Evolutionary conservation across 2,329 filamentous ascomycete genomes (phyloP).

Genomic region (Chaetomiaceae sp.): DNA sequence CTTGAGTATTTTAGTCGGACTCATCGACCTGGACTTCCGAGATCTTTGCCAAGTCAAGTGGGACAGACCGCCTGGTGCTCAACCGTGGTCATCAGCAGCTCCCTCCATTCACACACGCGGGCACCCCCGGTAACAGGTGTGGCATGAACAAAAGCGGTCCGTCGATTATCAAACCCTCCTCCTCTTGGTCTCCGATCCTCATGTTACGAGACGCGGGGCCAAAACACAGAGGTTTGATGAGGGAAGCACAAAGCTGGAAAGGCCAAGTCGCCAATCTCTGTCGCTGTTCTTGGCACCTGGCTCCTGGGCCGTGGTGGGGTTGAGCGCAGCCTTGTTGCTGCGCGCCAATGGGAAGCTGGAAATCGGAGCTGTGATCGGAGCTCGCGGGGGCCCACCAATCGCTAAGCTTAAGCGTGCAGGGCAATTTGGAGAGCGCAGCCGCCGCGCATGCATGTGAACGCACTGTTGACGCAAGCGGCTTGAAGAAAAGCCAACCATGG

Average conservation of each 20-base stretch:
- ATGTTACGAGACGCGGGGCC: not conserved
- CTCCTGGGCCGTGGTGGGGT: constrained; percentile 8
- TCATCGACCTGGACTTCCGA: too few relatives aligned
- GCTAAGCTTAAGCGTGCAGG: not conserved
- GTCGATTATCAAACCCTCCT: too few relatives aligned
- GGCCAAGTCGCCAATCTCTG: constrained; percentile 2
- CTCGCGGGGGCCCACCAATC: not conserved
- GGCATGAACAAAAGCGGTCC: too few relatives aligned
- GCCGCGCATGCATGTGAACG: not conserved
- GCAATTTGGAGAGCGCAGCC: constrained; percentile 1
- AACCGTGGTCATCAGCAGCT: too few relatives aligned
- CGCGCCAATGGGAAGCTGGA: constrained; percentile 16
- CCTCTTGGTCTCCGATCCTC: not conserved
- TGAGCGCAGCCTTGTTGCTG: constrained; percentile 10
- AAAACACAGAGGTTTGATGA: not conserved
- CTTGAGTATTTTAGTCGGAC: not conserved
- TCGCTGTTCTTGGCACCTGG: not conserved
- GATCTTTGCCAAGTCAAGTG: too few relatives aligned
- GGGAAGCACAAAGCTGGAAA: constrained; percentile 1
- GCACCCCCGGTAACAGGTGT: too few relatives aligned
- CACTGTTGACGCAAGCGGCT: too few relatives aligned
- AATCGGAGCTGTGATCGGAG: constrained; percentile 8
- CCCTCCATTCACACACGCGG: too few relatives aligned
- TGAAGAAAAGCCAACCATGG: too few relatives aligned
- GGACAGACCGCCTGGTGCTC: too few relatives aligned